phyloP scores from a whole-genome alignment of 129 eudicot species.

The Flaveria robusta region DNA sequence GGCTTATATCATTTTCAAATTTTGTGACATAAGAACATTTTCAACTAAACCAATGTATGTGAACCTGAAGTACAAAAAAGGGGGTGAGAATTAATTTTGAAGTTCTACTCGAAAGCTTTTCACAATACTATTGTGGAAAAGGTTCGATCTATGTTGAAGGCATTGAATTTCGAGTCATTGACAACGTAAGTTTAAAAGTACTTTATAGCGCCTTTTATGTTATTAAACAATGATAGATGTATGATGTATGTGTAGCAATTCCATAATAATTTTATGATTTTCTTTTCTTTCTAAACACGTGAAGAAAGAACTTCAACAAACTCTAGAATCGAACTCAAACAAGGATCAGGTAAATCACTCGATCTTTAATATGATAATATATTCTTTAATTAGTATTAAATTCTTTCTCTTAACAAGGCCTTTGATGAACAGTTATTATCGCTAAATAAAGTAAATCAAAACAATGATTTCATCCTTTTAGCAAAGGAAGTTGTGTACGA shows the following conservation, averaged over 20 bases:
- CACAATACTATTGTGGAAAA: conserved; percentile 2
- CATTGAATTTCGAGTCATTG: conserved; percentile 6
- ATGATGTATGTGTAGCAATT: not conserved
- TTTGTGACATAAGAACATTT: not conserved
- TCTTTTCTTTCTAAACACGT: not conserved
- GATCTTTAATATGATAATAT: not conserved
- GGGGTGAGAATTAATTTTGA: conserved; percentile 4
- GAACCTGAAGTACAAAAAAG: conserved; percentile 6
- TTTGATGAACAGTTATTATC: not conserved
- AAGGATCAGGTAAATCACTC: not conserved
- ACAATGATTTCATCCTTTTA: not conserved
- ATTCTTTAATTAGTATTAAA: not conserved
- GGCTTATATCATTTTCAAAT: not conserved
- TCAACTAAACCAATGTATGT: not conserved
- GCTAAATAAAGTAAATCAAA: not conserved
- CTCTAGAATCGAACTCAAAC: not conserved
- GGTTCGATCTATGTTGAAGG: conserved; percentile 10
- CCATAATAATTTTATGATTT: not conserved
- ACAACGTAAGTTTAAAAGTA: not conserved
- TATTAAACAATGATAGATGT: not conserved
- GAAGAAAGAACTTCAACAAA: not conserved
- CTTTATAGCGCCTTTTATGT: not conserved
- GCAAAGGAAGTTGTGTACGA: not conserved
- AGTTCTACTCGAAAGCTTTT: conserved; percentile 12
- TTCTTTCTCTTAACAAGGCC: not conserved